Percentiles rank a stretch among this genome's conserved stretches.
These are phyloP conservation scores for Cutaneotrichosporon dermatis DNA, from an alignment of 1,284 basidiomycete genomes.

Conservation along the genomic window DNA sequence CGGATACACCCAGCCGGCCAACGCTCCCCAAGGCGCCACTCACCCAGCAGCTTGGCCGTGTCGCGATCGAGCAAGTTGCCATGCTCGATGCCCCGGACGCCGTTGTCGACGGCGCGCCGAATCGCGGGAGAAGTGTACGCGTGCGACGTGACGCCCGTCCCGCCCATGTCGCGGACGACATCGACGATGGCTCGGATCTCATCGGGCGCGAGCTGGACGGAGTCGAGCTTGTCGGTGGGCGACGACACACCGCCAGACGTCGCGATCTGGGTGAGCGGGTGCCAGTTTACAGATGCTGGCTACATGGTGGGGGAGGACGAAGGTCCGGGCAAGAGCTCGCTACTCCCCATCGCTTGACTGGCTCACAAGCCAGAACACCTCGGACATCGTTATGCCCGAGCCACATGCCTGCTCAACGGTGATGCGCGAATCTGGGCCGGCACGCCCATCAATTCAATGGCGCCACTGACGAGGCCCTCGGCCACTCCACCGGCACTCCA, in stretches of 20 bases:
- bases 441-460: too few relatives aligned
- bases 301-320: background rate
- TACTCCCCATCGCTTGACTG: too few relatives aligned
- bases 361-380: background rate
- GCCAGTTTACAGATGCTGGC: too few relatives aligned
- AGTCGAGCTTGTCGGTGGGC: conserved; percentile 51
- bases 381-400: background rate
- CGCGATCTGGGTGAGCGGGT: conserved; percentile 5
- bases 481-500: too few relatives aligned
- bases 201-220: conserved; percentile 53
- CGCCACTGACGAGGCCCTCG: too few relatives aligned
- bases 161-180: conserved; percentile 52
- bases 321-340: too few relatives aligned
- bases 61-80: conserved; percentile 46
- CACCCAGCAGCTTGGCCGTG: conserved; percentile 17
- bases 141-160: conserved; percentile 32
- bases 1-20: too few relatives aligned
- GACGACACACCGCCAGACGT: conserved; percentile 15
- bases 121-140: conserved; percentile 36
- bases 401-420: background rate
- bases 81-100: conserved; percentile 52
- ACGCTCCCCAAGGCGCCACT: background rate
- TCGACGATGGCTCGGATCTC: conserved; percentile 53
- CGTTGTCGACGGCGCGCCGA: conserved; percentile 34
- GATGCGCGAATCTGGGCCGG: too few relatives aligned